Base-by-base conservation (phyloP, 352 stramenopile species). In the Phytophthora foliorum region DNA sequence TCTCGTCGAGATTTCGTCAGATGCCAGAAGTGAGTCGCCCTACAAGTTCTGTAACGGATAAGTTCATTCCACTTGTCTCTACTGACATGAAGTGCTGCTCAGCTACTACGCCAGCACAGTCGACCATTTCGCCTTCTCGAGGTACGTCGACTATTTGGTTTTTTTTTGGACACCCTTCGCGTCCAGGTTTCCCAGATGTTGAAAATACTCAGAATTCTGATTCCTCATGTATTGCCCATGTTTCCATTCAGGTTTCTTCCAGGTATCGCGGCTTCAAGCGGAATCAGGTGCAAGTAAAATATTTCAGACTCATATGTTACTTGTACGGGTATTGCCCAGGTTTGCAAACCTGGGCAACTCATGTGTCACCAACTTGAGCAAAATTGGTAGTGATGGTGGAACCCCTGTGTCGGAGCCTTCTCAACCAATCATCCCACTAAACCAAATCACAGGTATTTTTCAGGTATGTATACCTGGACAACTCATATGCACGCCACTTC, bases 221-320 rank as follows among this genome's bases (percentile, higher is more conserved):
- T 57, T 44, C 31, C 31, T 4, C 49, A 56, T 25, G 49, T 56
- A 57, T 57, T 32, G 8, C n/a, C 31, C 29, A 52, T 38, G 10
- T 58, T 42, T n/a, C 19, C 34, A n/a, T n/a, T 36, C 36, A 58
- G 52, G 32, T 58, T 58, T 24, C 22, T 13, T 38, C 25, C 22
- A 36, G 34, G 36, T 48, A n/a, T 58, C 34, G 17, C 17, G 27
- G 49, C 39, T 24, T 8, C 19, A 10, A 36, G 5, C 53, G 4
- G 22, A 41, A 29, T 52, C 9, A 19, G 39, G 38, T 36, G 24
- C 19, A 50, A 38, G 53, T 44, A 31, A 44, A 52, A 13, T 61
- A 60, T 29, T 24, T 17, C 16, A 14, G 2, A 27, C 13, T 6
- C 22, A 41, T 60, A 60, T 31, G 41, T 29, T 51, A 42, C 53